Evolutionary conservation across 331 rosid species (phyloP), one percentile per base, ranked within the genome.

Genomic region (Malus hybrid): DNA sequence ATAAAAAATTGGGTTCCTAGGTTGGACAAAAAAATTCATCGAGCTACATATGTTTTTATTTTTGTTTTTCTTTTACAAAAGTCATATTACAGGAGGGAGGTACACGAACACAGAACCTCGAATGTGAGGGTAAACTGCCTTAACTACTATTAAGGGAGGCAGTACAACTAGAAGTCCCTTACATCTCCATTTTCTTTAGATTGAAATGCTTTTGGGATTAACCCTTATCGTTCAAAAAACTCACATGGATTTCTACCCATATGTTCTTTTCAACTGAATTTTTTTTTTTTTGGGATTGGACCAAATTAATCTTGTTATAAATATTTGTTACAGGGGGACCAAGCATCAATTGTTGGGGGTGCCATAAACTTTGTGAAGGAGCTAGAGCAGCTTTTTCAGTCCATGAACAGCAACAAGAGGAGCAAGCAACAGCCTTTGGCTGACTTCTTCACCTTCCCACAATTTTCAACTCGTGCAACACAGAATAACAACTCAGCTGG

Each of bases 331-430:
- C 80, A 94, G 99, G 96, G 99, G 22, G 99, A 94, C 72, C 99
- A 94, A 79, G 99, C 99, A 2, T 92, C 99, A 28, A 89, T 92
- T 46, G 80, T 94, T 82, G 99, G 99, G 19, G 99, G 99, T 0
- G 97, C 99, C 6, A 92, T 94, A 42, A 42, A 42, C 46, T 42
- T 42, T 42, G 46, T 42, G 46, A 42, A 42, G 46, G 46, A 42
- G 46, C 74, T 94, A 33, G 97, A 94, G 67, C 97, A 94, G 68
- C 62, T 81, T 28, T 70, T 92, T 60, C 97, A 89, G 64, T 85
- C 90, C 2, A 89, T 89, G 84, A 89, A 86, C 77, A 86, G 83
- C 26, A 76, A 63, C 34, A 83, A 66, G 36, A 78, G 70, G 82
- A 62, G 53, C 20, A 79, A 64, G 34, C 82, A 82, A 14, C 75